Conservation (phyloP, 768 basidiomycete genomes). For the Chalciporus sphaerocephalus region DNA sequence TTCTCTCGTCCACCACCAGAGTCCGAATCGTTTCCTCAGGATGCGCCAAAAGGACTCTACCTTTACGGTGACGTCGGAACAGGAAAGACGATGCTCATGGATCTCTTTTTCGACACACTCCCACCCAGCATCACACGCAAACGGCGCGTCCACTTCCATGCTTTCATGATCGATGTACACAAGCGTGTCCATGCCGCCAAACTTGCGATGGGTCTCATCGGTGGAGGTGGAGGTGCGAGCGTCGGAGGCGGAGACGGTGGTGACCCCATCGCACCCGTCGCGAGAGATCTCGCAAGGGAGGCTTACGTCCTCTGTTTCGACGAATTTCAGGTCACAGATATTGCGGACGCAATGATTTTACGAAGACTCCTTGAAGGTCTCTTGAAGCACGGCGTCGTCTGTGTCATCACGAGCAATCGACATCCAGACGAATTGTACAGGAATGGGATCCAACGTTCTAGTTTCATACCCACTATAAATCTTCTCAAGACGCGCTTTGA, state of each 20-base stretch:
- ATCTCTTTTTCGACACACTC: slow-evolving; percentile 87
- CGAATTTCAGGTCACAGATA: slow-evolving; percentile 98
- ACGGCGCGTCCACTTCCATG: slow-evolving; percentile 94
- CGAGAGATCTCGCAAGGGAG: slow-evolving; percentile 79
- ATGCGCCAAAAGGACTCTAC: slow-evolving; percentile 83
- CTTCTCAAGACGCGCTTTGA: slow-evolving; percentile 83
- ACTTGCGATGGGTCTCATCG: slow-evolving; percentile 57
- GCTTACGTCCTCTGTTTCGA: slow-evolving; percentile 91
- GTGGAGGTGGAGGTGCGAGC: slow-evolving; percentile 30
- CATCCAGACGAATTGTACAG: slow-evolving; percentile 97
- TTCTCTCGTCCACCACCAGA: slow-evolving; percentile 25
- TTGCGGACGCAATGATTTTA: slow-evolving; percentile 97
- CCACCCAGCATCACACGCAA: slow-evolving; percentile 62
- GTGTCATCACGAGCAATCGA: slow-evolving; percentile 96
- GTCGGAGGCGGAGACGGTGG: slow-evolving; percentile 37
- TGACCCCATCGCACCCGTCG: slow-evolving; percentile 85
- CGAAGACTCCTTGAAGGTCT: slow-evolving; percentile 84
- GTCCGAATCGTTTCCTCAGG: slow-evolving; percentile 38
- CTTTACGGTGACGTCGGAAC: slow-evolving; percentile 96
- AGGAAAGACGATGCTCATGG: slow-evolving; percentile 99
- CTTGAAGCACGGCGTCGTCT: slow-evolving; percentile 84
- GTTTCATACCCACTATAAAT: slow-evolving; percentile 93
- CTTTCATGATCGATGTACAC: slow-evolving; percentile 99
- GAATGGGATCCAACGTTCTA: slow-evolving; percentile 94
- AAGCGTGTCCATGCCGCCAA: slow-evolving; percentile 86